phyloP scores from a whole-genome alignment of 83 land plant species.

The Picea abies region DNA sequence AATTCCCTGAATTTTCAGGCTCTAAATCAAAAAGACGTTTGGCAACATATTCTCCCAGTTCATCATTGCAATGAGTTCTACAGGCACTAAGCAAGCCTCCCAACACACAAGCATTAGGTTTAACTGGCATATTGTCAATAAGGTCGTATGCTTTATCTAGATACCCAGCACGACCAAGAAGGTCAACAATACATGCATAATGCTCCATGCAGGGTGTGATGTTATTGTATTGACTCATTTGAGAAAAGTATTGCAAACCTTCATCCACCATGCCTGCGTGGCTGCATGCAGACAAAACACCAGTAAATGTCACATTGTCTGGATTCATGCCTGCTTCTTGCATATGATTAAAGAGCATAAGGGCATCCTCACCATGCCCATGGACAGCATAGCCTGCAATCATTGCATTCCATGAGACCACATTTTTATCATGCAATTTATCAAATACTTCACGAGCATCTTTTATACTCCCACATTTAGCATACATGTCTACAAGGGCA shows the following conservation, averaged over 20 bases:
- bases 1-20: conserved; percentile 20
- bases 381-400: conserved; percentile 49
- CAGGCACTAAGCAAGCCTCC: conserved; percentile 52
- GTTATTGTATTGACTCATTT: conserved; percentile 46
- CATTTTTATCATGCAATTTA: conserved; percentile 25
- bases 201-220: conserved; percentile 51
- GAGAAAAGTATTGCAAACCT: conserved; percentile 41
- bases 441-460: conserved; percentile 50
- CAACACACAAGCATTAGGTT: conserved; percentile 56
- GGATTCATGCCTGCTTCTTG: conserved; percentile 38
- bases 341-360: conserved; percentile 33
- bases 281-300: conserved; percentile 45
- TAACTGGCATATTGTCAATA: conserved; percentile 48
- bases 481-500: conserved; percentile 62
- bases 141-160: conserved; percentile 56
- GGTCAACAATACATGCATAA: conserved; percentile 56
- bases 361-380: conserved; percentile 48
- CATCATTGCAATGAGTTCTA: conserved; percentile 26
- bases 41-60: conserved; percentile 17
- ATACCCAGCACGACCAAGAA: conserved; percentile 66
- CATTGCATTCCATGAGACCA: conserved; percentile 55
- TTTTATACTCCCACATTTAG: conserved; percentile 34
- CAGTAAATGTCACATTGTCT: conserved; percentile 39
- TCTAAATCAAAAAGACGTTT: conserved; percentile 28
- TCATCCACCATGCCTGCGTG: conserved; percentile 44